Conservation (phyloP, 2,329 filamentous ascomycete species). For the Cladobotryum protrusum region DNA sequence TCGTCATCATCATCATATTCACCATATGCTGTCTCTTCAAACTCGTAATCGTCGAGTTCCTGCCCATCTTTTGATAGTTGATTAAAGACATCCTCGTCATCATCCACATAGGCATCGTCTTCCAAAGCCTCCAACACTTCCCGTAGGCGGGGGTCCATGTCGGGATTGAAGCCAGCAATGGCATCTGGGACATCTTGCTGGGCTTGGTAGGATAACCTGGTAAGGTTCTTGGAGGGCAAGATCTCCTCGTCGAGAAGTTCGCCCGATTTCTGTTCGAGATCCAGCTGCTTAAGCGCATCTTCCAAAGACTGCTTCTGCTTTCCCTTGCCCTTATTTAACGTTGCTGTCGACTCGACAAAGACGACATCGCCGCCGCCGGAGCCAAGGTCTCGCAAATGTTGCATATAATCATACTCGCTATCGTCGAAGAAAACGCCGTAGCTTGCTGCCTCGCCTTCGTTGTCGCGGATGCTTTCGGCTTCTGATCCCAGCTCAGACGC, state of each 20-base stretch:
- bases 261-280: slow-evolving; percentile 46
- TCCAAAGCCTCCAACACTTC: slow-evolving; percentile 92
- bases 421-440: slow-evolving; percentile 95
- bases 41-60: slow-evolving; percentile 75
- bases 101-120: slow-evolving; percentile 88
- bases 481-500: slow-evolving; percentile 67
- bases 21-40: slow-evolving; percentile 57
- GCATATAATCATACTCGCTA: slow-evolving; percentile 97
- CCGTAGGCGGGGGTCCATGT: slow-evolving; percentile 90
- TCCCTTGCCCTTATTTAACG: slow-evolving; percentile 62
- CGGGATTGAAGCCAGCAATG: slow-evolving; percentile 89
- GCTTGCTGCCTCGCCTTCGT: slow-evolving; percentile 93
- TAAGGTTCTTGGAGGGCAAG: slow-evolving; percentile 72
- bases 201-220: slow-evolving; percentile 75
- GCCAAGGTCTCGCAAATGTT: slow-evolving; percentile 89
- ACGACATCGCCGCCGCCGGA: slow-evolving; percentile 61
- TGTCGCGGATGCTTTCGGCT: slow-evolving; percentile 61
- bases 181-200: slow-evolving; percentile 90
- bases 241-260: slow-evolving; percentile 67
- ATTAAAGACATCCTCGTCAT: slow-evolving; percentile 81
- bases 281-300: slow-evolving; percentile 66
- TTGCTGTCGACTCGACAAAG: slow-evolving; percentile 69
- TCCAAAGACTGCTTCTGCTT: slow-evolving; percentile 75
- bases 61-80: slow-evolving; percentile 61
- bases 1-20: slow-evolving; percentile 59